Conservation (phyloP, 1,284 basidiomycete genomes). For the Naganishia albida region DNA sequence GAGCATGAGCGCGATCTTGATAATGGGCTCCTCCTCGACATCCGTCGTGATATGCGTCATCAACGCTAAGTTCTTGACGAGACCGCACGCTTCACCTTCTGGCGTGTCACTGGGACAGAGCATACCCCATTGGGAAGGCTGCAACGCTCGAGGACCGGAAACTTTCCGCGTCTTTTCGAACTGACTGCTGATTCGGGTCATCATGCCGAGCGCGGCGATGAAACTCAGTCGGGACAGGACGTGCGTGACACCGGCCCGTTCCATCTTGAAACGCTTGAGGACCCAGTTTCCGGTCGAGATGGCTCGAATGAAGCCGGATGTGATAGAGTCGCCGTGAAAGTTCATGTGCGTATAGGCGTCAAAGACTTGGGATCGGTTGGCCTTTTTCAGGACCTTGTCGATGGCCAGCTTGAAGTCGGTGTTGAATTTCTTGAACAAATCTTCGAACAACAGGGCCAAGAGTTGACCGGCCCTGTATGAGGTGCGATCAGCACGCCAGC, state of each 20-base stretch:
- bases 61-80: constrained; percentile 97
- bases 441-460: constrained; percentile 92
- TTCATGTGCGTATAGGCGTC: constrained; percentile 74
- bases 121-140: constrained; percentile 99
- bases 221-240: constrained; percentile 93
- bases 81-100: constrained; percentile 97
- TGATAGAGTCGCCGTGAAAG: constrained; percentile 74
- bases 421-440: constrained; percentile 99
- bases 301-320: constrained; percentile 92
- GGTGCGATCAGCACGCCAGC: neutral
- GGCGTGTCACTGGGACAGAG: constrained; percentile 98
- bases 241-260: constrained; percentile 97
- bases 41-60: constrained; percentile 99
- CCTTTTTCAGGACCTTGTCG: constrained; percentile 97
- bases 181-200: constrained; percentile 98
- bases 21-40: constrained; percentile 93
- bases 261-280: constrained; percentile 99
- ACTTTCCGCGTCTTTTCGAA: constrained; percentile 99
- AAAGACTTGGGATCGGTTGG: constrained; percentile 90
- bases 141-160: constrained; percentile 92
- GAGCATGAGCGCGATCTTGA: constrained; percentile 85
- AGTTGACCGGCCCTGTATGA: constrained; percentile 86
- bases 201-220: constrained; percentile 99
- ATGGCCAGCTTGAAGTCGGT: constrained; percentile 93
- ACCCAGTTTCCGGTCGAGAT: constrained; percentile 99